These are phyloP conservation scores for Porphyra umbilicalis DNA, from an alignment of 31 red algal species.

Conservation along the genomic window DNA sequence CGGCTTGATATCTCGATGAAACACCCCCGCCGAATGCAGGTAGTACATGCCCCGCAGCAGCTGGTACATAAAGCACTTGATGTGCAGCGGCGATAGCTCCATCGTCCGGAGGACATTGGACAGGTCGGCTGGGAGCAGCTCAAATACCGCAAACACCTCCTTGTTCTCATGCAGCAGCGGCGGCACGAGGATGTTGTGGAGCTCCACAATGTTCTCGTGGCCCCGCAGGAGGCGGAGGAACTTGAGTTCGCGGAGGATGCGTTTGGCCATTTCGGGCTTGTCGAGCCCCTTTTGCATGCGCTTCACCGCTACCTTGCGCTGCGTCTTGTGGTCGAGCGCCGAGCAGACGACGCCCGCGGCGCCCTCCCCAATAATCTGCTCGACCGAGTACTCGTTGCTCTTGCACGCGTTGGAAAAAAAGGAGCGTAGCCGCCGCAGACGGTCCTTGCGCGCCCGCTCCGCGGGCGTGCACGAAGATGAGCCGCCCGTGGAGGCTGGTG, in stretches of 20 bases:
- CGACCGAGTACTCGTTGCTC: slow-evolving; percentile 36
- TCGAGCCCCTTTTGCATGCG: slow-evolving; percentile 28
- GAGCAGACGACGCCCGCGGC: slow-evolving; percentile 59
- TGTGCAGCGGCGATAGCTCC: slow-evolving; percentile 16
- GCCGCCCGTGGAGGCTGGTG: no score
- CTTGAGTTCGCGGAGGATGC: slow-evolving; percentile 45
- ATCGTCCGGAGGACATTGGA: slow-evolving; percentile 7
- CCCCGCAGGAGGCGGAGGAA: slow-evolving; percentile 32
- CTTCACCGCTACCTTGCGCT: slow-evolving; percentile 22
- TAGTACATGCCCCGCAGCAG: slow-evolving; percentile 39
- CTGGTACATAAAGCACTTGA: slow-evolving; percentile 36
- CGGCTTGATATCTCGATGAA: slow-evolving; percentile 51
- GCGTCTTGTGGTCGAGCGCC: slow-evolving; percentile 41
- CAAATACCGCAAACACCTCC: slow-evolving; percentile 38
- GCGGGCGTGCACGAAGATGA: no score
- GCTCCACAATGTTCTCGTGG: slow-evolving; percentile 26
- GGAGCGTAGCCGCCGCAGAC: not conserved
- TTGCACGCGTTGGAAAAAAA: not conserved
- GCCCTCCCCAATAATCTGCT: slow-evolving; percentile 66
- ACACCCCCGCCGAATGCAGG: slow-evolving; percentile 32
- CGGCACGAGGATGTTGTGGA: slow-evolving; percentile 17
- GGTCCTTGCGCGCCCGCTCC: not conserved
- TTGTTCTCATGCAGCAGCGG: slow-evolving; percentile 19
- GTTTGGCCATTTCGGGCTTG: slow-evolving; percentile 7
- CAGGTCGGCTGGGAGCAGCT: slow-evolving; percentile 34